Conservation (phyloP, 139 green algal species). For the Tetraselmis chui region DNA sequence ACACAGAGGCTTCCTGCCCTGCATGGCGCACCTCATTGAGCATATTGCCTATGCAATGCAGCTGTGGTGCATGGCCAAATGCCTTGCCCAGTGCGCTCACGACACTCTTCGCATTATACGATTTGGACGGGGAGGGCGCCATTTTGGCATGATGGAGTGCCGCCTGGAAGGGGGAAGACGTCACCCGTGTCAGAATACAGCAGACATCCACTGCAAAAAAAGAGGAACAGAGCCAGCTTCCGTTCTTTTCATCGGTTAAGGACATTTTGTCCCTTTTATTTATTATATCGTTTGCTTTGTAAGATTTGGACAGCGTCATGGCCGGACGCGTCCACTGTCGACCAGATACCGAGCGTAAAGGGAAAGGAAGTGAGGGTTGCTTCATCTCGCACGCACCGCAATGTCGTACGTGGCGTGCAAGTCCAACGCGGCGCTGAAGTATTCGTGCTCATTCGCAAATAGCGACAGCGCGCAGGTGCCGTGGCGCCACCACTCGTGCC, state of each 20-base stretch:
- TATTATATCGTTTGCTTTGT: too few species aligned
- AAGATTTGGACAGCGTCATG: too few species aligned
- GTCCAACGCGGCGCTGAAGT: conserved; percentile 40
- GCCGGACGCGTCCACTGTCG: too few species aligned
- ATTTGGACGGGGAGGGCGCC: conserved; percentile 5
- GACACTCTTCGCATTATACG: conserved; percentile 26
- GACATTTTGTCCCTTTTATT: too few species aligned
- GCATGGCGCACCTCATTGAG: conserved; percentile 33
- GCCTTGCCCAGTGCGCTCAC: conserved; percentile 23
- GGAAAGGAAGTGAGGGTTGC: too few species aligned
- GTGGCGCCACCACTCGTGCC: conserved; percentile 55
- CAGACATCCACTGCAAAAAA: neutral
- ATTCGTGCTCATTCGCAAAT: conserved; percentile 35
- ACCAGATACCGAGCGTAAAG: too few species aligned
- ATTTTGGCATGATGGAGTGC: conserved; percentile 27
- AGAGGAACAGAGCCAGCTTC: too few species aligned
- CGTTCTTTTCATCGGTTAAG: neutral
- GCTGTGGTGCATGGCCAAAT: conserved; percentile 29
- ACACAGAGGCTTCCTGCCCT: too few species aligned
- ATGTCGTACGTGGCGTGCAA: conserved; percentile 41
- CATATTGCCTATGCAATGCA: conserved; percentile 32
- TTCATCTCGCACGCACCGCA: conserved; percentile 31
- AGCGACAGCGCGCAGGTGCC: conserved; percentile 45
- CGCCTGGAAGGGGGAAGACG: conserved; percentile 10
- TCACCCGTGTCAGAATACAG: too few species aligned